These are phyloP conservation scores for Colletotrichum limetticola DNA, from an alignment of 2,329 filamentous ascomycete species.

Conservation along the genomic window DNA sequence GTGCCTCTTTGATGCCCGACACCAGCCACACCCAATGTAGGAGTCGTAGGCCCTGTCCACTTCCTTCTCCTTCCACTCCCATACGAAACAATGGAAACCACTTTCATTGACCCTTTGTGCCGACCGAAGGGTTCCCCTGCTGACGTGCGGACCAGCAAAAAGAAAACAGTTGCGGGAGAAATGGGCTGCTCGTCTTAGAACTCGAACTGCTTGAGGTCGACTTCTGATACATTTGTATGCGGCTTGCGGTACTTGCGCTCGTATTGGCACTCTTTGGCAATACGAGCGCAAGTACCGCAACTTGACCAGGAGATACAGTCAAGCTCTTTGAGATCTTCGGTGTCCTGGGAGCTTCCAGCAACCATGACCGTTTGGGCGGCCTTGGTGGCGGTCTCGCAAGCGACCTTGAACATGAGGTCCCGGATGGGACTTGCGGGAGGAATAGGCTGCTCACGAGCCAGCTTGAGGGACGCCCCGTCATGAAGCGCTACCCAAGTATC, in stretches of 20 bases:
- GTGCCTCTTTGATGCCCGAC: neutral
- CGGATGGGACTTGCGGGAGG: conserved; percentile 70
- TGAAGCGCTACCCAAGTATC: conserved; percentile 68
- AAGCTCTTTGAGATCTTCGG: too few species aligned
- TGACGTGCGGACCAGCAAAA: too few species aligned
- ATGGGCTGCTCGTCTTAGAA: conserved; percentile 76
- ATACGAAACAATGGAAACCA: too few species aligned
- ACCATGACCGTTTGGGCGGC: too few species aligned
- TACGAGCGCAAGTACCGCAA: conserved; percentile 81
- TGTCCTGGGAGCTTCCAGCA: too few species aligned
- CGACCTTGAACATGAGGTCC: too few species aligned
- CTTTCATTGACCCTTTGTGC: too few species aligned
- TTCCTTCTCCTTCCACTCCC: too few species aligned
- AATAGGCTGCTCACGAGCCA: conserved; percentile 63
- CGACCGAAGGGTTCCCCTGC: too few species aligned
- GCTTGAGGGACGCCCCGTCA: neutral
- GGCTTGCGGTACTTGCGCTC: conserved; percentile 91
- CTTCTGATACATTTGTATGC: conserved; percentile 81
- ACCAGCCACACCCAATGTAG: neutral
- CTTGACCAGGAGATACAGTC: conserved; percentile 71
- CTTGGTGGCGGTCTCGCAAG: too few species aligned
- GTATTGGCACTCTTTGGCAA: conserved; percentile 95
- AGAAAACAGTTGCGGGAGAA: conserved; percentile 61
- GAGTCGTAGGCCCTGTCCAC: too few species aligned
- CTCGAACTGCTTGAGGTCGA: conserved; percentile 84